phyloP scores from a whole-genome alignment of 257 asterid species.

The Solanum sitiens region DNA sequence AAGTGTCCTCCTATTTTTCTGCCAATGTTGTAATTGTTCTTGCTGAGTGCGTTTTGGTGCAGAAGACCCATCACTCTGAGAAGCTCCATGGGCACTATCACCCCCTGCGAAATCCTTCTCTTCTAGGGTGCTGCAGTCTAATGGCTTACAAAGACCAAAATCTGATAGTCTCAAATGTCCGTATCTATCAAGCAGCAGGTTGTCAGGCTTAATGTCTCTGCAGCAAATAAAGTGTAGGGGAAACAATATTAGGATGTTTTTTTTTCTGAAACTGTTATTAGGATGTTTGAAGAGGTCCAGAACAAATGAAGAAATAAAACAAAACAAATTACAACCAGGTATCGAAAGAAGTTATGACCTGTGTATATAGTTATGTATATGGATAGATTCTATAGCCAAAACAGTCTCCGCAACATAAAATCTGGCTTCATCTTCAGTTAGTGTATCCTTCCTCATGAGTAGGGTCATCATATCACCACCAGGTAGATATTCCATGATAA shows the following conservation, averaged over 20 bases:
- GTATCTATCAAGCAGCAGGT: constrained; percentile 81
- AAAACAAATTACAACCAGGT: constrained; percentile 3
- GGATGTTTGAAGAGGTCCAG: constrained; percentile 2
- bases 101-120: constrained; percentile 69
- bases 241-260: constrained; percentile 17
- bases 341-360: constrained; percentile 37
- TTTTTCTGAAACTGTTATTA: background rate
- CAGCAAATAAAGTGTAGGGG: constrained; percentile 7
- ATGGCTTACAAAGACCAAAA: constrained; percentile 96
- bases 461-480: constrained; percentile 98
- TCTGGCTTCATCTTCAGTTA: constrained; percentile 77
- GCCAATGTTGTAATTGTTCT: constrained; percentile 98
- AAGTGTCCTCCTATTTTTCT: constrained; percentile 90
- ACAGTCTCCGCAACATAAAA: constrained; percentile 88
- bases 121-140: constrained; percentile 78
- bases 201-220: constrained; percentile 98
- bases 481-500: constrained; percentile 91
- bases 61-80: constrained; percentile 39
- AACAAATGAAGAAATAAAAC: background rate
- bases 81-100: constrained; percentile 33
- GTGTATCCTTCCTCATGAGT: constrained; percentile 82
- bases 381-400: constrained; percentile 91
- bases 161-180: constrained; percentile 93
- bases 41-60: constrained; percentile 88
- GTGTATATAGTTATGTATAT: constrained; percentile 75